Evolutionary conservation across 1,284 basidiomycete genomes (phyloP).

Genomic region (Ceratorhiza oryzae-sativae): DNA sequence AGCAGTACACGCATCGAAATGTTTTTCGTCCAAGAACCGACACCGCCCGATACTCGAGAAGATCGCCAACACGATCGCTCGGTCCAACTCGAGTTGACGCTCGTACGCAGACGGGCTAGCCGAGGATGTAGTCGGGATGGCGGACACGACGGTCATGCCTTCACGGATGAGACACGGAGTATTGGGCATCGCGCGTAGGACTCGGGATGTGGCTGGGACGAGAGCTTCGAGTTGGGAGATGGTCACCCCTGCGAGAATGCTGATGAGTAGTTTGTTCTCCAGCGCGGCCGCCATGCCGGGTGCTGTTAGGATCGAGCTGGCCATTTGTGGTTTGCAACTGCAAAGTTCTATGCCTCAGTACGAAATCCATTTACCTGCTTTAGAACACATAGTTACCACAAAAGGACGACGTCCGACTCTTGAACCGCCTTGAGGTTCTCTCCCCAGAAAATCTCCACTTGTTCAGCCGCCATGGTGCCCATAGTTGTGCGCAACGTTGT

Average conservation of each 20-base stretch:
- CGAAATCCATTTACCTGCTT: background rate
- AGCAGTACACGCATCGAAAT: conserved; percentile 98
- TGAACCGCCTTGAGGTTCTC: conserved; percentile 78
- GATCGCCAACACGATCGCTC: conserved; percentile 85
- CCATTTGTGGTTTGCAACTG: conserved; percentile 95
- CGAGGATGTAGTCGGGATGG: conserved; percentile 58
- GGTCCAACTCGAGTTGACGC: conserved; percentile 63
- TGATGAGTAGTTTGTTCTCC: conserved; percentile 90
- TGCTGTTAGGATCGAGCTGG: conserved; percentile 75
- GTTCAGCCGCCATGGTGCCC: conserved; percentile 46
- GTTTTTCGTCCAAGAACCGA: conserved; percentile 93
- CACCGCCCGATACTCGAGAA: conserved; percentile 95
- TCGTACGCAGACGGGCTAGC: conserved; percentile 47
- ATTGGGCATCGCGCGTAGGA: conserved; percentile 98
- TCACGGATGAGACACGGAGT: conserved; percentile 98
- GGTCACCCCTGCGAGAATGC: conserved; percentile 95
- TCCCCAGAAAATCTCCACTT: conserved; percentile 73
- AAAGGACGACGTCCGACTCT: conserved; percentile 83
- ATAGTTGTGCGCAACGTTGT: conserved; percentile 58
- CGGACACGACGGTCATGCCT: conserved; percentile 93
- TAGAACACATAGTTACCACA: conserved; percentile 67
- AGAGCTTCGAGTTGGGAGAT: conserved; percentile 80
- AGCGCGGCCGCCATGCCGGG: conserved; percentile 87
- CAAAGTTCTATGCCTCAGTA: background rate
- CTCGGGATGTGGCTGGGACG: conserved; percentile 79